Conservation (phyloP, 352 stramenopile species). For the Globisporangium nunn region DNA sequence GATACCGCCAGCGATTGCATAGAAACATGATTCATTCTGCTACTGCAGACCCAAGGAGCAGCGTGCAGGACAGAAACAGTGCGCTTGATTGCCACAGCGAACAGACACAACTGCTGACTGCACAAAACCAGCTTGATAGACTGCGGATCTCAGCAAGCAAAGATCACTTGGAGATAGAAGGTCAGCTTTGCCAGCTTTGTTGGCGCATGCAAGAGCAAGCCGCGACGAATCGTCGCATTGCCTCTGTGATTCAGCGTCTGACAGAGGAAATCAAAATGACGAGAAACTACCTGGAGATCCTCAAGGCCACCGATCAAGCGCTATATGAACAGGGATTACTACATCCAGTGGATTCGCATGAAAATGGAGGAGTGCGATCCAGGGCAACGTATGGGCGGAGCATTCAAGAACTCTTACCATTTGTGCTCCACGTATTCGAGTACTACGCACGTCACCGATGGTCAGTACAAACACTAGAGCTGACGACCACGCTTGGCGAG, state of each 20-base stretch:
- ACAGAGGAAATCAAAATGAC: constrained; percentile 9
- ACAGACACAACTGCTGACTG: neutral
- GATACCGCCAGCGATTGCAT: neutral
- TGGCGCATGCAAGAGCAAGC: constrained; percentile 29
- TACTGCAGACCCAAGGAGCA: too few relatives aligned
- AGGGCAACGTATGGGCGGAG: constrained; percentile 3
- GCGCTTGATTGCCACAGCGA: neutral
- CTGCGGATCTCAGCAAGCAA: constrained; percentile 12
- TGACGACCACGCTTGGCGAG: constrained; percentile 20
- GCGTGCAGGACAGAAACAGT: neutral
- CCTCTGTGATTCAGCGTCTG: constrained; percentile 12
- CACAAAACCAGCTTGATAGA: constrained; percentile 2
- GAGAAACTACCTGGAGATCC: constrained; percentile 16
- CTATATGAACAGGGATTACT: constrained; percentile 10
- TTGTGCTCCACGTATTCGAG: constrained; percentile 17
- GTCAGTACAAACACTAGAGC: constrained; percentile 17
- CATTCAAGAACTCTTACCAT: constrained; percentile 5
- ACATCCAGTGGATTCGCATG: neutral
- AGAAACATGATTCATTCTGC: neutral
- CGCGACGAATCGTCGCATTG: constrained; percentile 15
- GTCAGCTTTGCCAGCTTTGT: constrained; percentile 19
- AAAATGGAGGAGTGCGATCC: neutral
- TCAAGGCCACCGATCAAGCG: constrained; percentile 16
- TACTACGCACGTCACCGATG: constrained; percentile 25
- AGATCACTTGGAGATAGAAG: constrained; percentile 17